A percentile compares a stretch with the other conserved stretches of the same genome.
Conservation (phyloP, 2,329 filamentous ascomycete species). For the Colletotrichum chrysophilum region DNA sequence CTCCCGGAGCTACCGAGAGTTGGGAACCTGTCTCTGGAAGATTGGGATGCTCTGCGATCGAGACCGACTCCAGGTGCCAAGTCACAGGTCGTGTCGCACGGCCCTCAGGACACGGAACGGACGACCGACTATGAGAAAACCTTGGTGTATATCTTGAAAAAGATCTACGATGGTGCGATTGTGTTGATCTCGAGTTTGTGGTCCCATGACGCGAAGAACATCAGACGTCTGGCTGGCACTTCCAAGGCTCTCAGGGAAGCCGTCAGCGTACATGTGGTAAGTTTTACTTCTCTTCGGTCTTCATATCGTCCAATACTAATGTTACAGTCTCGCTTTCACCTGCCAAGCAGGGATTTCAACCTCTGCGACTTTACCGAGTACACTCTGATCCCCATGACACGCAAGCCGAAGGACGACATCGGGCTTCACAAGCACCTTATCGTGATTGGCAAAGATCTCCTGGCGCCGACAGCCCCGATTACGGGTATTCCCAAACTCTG, state of each 20-base stretch:
- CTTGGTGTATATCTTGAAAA: background rate
- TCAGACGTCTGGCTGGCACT: background rate
- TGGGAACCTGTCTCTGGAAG: background rate
- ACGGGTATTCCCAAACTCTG: background rate
- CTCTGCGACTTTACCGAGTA: background rate
- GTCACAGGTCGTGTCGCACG: background rate
- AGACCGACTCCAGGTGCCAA: background rate
- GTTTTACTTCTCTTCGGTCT: background rate
- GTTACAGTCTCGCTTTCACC: conserved; percentile 1
- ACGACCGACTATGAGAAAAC: background rate
- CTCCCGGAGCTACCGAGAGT: background rate
- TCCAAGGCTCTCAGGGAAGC: background rate
- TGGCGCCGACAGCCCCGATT: background rate
- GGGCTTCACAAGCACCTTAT: background rate
- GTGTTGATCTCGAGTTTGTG: background rate
- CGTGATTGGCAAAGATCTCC: background rate
- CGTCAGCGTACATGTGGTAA: background rate
- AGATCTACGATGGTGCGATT: background rate
- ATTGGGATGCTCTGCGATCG: background rate
- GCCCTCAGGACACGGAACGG: background rate
- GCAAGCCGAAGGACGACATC: too few species aligned
- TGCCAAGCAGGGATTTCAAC: background rate
- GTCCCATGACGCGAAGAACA: background rate
- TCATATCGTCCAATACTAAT: background rate
- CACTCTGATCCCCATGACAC: background rate